phyloP scores from a whole-genome alignment of 768 basidiomycete species.

The Clathrus columnatus region DNA sequence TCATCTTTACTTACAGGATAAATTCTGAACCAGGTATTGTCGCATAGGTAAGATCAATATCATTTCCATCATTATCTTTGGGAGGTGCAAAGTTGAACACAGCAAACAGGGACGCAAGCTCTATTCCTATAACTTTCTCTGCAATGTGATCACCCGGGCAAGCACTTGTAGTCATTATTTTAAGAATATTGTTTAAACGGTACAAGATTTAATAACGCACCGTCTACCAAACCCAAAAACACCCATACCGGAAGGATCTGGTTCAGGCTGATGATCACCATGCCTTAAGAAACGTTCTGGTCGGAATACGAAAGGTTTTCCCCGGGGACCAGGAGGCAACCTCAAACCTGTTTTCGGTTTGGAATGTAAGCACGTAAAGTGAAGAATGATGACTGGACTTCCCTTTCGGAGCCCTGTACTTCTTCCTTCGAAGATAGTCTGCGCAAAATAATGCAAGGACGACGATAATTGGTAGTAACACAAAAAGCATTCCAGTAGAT shows the following conservation, averaged over 20 bases:
- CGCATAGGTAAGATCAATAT: neutral
- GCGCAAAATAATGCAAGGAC: too few relatives aligned
- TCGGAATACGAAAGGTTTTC: conserved; percentile 22
- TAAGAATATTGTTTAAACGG: neutral
- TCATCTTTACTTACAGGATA: neutral
- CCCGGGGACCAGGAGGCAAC: conserved; percentile 18
- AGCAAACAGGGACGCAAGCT: neutral
- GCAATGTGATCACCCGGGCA: neutral
- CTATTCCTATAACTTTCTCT: neutral
- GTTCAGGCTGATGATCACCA: neutral
- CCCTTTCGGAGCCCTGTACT: too few relatives aligned
- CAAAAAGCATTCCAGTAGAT: too few relatives aligned
- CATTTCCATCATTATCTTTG: neutral
- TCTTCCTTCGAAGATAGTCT: too few relatives aligned
- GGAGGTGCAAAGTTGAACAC: neutral
- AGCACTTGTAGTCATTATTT: neutral
- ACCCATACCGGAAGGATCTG: neutral
- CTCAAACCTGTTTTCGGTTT: conserved; percentile 1
- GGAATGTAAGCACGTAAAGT: too few relatives aligned
- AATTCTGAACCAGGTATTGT: neutral
- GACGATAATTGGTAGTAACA: too few relatives aligned
- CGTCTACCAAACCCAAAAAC: neutral
- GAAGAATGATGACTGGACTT: too few relatives aligned
- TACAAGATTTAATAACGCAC: neutral
- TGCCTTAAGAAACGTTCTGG: neutral